phyloP scores from a whole-genome alignment of 2,329 filamentous ascomycete genomes.

The Diatrype stigma region DNA sequence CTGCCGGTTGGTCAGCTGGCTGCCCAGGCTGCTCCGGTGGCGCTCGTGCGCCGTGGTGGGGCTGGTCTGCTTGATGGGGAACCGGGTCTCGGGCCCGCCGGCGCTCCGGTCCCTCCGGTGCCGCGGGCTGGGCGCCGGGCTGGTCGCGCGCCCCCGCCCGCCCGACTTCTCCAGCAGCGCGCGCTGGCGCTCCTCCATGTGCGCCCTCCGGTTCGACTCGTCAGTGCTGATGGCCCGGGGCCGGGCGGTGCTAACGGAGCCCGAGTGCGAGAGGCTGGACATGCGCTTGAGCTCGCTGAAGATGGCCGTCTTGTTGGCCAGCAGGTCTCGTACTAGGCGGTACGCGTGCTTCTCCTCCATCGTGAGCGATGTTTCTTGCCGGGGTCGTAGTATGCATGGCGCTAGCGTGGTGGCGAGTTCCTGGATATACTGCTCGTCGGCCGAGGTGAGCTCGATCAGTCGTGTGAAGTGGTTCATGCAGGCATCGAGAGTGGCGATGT shows the following conservation, averaged over 20 bases:
- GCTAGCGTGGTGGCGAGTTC: constrained; percentile 71
- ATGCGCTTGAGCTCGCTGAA: constrained; percentile 95
- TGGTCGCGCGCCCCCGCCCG: constrained; percentile 65
- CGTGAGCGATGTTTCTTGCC: constrained; percentile 81
- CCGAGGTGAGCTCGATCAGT: constrained; percentile 92
- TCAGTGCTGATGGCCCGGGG: constrained; percentile 89
- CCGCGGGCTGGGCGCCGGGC: constrained; percentile 60
- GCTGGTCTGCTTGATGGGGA: constrained; percentile 75
- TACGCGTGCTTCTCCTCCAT: constrained; percentile 94
- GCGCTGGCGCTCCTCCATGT: constrained; percentile 89
- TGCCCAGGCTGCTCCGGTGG: constrained; percentile 46
- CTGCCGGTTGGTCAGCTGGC: constrained; percentile 48
- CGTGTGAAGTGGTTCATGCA: constrained; percentile 98
- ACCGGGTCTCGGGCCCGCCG: constrained; percentile 69
- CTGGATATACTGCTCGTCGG: constrained; percentile 79
- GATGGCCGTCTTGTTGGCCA: constrained; percentile 89
- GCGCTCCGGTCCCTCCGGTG: constrained; percentile 81
- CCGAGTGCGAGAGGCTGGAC: constrained; percentile 64
- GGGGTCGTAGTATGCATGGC: constrained; percentile 83
- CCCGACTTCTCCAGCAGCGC: constrained; percentile 67
- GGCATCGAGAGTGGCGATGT: constrained; percentile 97
- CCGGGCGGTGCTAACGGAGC: constrained; percentile 53
- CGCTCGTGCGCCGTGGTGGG: constrained; percentile 51
- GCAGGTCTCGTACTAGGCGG: constrained; percentile 85
- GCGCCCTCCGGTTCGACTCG: constrained; percentile 87